Evolutionary conservation across 1,139 yeast species (phyloP), one percentile per base, ranked within the genome.

Genomic region (Saccharomycopsis hybrid): DNA sequence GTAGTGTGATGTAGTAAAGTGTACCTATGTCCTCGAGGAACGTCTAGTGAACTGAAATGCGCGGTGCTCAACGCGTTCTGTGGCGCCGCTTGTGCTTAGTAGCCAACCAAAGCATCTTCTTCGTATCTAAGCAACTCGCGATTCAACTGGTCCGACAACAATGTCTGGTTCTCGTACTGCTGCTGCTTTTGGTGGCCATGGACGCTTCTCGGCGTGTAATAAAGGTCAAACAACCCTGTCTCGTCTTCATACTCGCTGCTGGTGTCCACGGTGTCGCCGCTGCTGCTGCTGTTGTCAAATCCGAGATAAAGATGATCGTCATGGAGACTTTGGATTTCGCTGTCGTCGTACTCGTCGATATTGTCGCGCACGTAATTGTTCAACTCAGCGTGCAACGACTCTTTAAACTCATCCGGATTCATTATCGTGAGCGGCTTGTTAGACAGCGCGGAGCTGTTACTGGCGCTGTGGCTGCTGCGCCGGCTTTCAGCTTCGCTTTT

Each of bases 351-450:
- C 11, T 49, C 52, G 33, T 49, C 52, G 13, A 49, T 36, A 29
- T 49, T 44, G 27, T 37, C 52, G 8, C 52, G 27, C 27, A 36
- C 29, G 30, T 47, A 47, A 24, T 36, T 24, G 40, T 40, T 41
- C 29, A 46, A 32, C 7, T 29, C 49, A 27, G 18, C 13, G 32
- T 41, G 46, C 11, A 24, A 9, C 3, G 43, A 38, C 3, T 1
- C n/a, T 4, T 25, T 27, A 5, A 49, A 40, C 25, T 49, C 52
- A 31, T 49, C 52, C 3, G 52, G 52, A 37, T 49, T 49, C 52
- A 49, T 49, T n/a, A 49, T 49, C 1, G 52, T 49, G 11, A 49
- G 39, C 9, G 46, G 36, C 5, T 39, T 25, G 36, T 13, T 32
- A 11, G 40, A 31, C 7, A 41, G 41, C 8, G 33, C 30, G 5